Conservation (phyloP, 176 grass and related monocot genomes). For the Carex cristatella region DNA sequence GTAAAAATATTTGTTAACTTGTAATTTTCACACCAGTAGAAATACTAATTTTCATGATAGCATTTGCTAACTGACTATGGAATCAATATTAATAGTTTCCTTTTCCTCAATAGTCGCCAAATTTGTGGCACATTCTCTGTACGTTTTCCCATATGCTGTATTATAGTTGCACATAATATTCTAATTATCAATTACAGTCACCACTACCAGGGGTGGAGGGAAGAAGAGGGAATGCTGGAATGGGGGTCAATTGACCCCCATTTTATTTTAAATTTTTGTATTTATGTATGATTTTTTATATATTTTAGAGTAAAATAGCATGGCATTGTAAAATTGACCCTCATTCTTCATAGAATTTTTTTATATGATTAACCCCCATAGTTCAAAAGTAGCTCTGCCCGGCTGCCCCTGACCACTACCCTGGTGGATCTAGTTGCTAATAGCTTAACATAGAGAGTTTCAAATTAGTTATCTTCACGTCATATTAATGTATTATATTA, state of each 20-base stretch:
- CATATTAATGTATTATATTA: background rate
- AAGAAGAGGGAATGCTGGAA: too few species aligned
- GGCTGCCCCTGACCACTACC: background rate
- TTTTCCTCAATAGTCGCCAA: background rate
- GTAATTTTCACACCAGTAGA: background rate
- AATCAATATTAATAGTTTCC: background rate
- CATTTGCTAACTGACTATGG: background rate
- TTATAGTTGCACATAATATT: background rate
- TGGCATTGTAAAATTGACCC: too few species aligned
- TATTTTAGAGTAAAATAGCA: too few species aligned
- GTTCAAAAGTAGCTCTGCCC: too few species aligned
- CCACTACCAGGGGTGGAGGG: background rate
- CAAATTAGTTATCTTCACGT: background rate
- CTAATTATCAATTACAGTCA: background rate
- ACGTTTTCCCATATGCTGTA: background rate
- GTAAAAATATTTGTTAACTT: background rate
- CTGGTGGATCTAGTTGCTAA: background rate
- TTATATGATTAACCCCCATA: too few species aligned
- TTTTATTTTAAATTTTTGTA: too few species aligned
- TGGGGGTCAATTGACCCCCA: too few species aligned
- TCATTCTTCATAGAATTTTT: too few species aligned
- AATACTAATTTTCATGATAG: background rate
- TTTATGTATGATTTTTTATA: too few species aligned
- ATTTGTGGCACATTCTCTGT: background rate
- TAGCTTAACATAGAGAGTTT: slow-evolving; percentile 1